Conservation (phyloP, 768 basidiomycete species). For the Kwoniella newhampshirensis region DNA sequence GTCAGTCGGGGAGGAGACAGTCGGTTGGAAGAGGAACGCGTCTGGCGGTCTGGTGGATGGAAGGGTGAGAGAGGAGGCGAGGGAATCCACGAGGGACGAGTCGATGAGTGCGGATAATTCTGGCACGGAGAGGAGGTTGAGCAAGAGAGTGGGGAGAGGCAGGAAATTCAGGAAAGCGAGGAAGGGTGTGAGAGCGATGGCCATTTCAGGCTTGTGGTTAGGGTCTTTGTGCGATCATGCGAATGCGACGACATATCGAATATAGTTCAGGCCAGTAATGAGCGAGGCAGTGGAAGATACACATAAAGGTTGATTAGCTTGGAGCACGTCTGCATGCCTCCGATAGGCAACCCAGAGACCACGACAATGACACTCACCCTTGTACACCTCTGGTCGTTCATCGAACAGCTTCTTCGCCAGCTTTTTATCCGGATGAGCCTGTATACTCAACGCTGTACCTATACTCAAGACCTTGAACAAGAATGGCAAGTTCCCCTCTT, state of each 20-base stretch:
- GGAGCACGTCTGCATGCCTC: neutral
- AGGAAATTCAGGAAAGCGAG: conserved; percentile 88
- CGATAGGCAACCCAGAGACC: neutral
- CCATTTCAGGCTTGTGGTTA: conserved; percentile 99
- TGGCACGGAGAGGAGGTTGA: conserved; percentile 66
- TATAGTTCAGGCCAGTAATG: neutral
- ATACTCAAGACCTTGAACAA: conserved; percentile 90
- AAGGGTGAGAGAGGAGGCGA: conserved; percentile 60
- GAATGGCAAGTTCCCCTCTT: conserved; percentile 78
- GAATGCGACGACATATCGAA: neutral
- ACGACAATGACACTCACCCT: conserved; percentile 72
- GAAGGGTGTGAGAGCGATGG: conserved; percentile 90
- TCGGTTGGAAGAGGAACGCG: conserved; percentile 40
- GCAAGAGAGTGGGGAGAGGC: conserved; percentile 70
- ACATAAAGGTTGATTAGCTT: too few relatives aligned
- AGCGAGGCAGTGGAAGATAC: neutral
- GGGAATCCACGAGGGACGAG: conserved; percentile 53
- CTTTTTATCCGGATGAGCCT: conserved; percentile 85
- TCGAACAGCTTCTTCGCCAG: conserved; percentile 71
- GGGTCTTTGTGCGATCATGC: conserved; percentile 59
- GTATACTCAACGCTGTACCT: conserved; percentile 82
- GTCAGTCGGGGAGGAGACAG: conserved; percentile 50
- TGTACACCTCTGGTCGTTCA: conserved; percentile 78
- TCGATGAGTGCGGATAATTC: conserved; percentile 77
- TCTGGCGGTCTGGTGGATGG: conserved; percentile 54